phyloP scores from a whole-genome alignment of 2,329 filamentous ascomycete species.

The Epichloe sp. region DNA sequence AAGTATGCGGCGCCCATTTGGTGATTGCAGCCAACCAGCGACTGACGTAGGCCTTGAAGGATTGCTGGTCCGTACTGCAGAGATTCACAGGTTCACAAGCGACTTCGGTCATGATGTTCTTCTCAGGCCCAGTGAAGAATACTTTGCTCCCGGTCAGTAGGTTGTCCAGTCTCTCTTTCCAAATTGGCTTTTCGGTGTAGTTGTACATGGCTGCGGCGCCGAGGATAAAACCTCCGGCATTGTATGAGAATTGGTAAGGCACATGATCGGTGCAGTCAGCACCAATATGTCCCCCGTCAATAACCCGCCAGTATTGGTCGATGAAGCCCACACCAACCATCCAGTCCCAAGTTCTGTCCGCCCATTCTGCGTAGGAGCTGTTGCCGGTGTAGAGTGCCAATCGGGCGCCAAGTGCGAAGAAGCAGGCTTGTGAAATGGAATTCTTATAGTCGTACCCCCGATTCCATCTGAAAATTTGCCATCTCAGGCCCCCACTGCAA shows the following conservation, averaged over 20 bases:
- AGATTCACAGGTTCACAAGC: slow-evolving; percentile 49
- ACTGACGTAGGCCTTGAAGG: slow-evolving; percentile 50
- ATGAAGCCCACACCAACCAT: slow-evolving; percentile 44
- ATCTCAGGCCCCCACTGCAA: slow-evolving; percentile 66
- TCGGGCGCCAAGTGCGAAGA: slow-evolving; percentile 51
- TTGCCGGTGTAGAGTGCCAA: slow-evolving; percentile 69
- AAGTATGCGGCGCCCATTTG: slow-evolving; percentile 50
- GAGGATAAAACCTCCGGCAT: slow-evolving; percentile 51
- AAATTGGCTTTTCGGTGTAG: slow-evolving; percentile 36
- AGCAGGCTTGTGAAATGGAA: slow-evolving; percentile 48
- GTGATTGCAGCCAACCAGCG: slow-evolving; percentile 49
- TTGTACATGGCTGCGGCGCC: slow-evolving; percentile 60
- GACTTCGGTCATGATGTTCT: slow-evolving; percentile 49
- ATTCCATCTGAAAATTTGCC: slow-evolving; percentile 79
- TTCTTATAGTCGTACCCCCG: slow-evolving; percentile 70
- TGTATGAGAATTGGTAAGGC: slow-evolving; percentile 57
- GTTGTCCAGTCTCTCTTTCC: slow-evolving; percentile 45
- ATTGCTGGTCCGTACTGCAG: slow-evolving; percentile 50
- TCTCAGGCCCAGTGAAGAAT: slow-evolving; percentile 40
- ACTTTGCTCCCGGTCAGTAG: slow-evolving; percentile 39
- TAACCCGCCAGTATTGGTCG: slow-evolving; percentile 44
- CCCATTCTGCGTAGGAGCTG: slow-evolving; percentile 65
- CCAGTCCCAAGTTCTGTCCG: slow-evolving; percentile 60
- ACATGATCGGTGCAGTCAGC: slow-evolving; percentile 45
- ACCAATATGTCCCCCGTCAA: slow-evolving; percentile 48